Base-by-base conservation (phyloP, 1,284 basidiomycete genomes). In the Hypsizygus ulmarius region DNA sequence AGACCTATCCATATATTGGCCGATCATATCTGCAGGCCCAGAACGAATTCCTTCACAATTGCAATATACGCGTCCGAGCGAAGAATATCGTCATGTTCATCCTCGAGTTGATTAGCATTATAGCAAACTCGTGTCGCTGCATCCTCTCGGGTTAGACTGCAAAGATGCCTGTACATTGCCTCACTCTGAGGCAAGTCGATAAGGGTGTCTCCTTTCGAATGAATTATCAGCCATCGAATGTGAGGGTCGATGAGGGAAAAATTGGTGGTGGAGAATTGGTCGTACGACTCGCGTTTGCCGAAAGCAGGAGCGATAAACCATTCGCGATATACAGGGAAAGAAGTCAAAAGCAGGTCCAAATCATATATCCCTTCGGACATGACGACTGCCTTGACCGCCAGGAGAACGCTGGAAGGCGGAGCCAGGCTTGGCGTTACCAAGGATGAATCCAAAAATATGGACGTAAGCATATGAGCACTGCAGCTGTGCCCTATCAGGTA, bases 291-390 rank as follows among this genome's bases (percentile, higher is more conserved):
- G 35, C 53, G 64, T 28, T 62, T 56, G 7, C 81, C 84, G 56
- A 91, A 90, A 0, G 81, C 68, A 27, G 71, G 60, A 37, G 74
- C 73, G 51, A 91, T 74, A 64, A 90, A 90, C 82, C 80, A 82
- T 1, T 68, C 56, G 39, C 70, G 74, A 62, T 90, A 90, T 21
- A 45, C 29, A 1, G 88, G 87, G 66, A 86, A 89, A 47, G 69
- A 73, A 6, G 59, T 54, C 34, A 87, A 68, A 33, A 90, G 73
- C 4, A 71, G 57, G 61, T 87, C 83, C 54, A 88, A 63, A 63
- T 90, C 81, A 65, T 84, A 90, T 55, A 90, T 82, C 25, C 88
- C 89, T 62, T 87, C 87, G 0, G 87, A 82, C 54, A 84, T 52
- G 42, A 82, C 64, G 45, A 89, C 66, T 6, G 71, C 84, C 42